Evolutionary conservation across 1,284 basidiomycete genomes (phyloP).

Genomic region (Tylopilus sp.): DNA sequence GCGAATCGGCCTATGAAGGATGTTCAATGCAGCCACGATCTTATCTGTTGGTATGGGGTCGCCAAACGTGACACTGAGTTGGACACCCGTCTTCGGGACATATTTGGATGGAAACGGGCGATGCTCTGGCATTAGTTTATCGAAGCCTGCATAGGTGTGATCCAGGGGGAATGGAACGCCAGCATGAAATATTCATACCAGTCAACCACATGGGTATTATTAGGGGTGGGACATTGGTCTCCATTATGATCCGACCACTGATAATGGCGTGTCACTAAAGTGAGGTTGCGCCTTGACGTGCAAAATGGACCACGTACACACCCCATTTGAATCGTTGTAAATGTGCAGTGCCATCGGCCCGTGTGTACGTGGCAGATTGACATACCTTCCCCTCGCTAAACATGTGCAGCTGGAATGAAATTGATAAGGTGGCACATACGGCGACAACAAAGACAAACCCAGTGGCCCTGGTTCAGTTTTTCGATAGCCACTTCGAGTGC

Average conservation of each 20-base stretch:
- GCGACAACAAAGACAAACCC: slow-evolving; percentile 52
- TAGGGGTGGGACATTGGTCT: slow-evolving; percentile 64
- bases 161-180: background rate
- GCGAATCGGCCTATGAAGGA: background rate
- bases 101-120: slow-evolving; percentile 69
- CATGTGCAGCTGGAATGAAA: slow-evolving; percentile 68
- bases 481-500: slow-evolving; percentile 80
- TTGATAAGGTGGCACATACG: slow-evolving; percentile 6
- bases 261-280: slow-evolving; percentile 3
- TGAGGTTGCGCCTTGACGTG: slow-evolving; percentile 2
- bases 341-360: slow-evolving; percentile 37
- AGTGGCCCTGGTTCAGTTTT: slow-evolving; percentile 75
- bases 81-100: slow-evolving; percentile 57
- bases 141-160: slow-evolving; percentile 56
- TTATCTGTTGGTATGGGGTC: slow-evolving; percentile 50
- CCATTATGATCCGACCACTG: slow-evolving; percentile 83
- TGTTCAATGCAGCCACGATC: slow-evolving; percentile 34
- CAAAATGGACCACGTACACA: slow-evolving; percentile 54
- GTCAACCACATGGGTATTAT: slow-evolving; percentile 94
- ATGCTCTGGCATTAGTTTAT: slow-evolving; percentile 84
- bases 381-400: slow-evolving; percentile 93
- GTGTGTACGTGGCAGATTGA: slow-evolving; percentile 58
- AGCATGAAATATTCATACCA: slow-evolving; percentile 39
- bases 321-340: slow-evolving; percentile 95
- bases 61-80: slow-evolving; percentile 70